Evolutionary conservation across 805 yeast genomes (phyloP), one percentile per base, ranked within the genome.

Genomic region (Torulaspora gathmanii): DNA sequence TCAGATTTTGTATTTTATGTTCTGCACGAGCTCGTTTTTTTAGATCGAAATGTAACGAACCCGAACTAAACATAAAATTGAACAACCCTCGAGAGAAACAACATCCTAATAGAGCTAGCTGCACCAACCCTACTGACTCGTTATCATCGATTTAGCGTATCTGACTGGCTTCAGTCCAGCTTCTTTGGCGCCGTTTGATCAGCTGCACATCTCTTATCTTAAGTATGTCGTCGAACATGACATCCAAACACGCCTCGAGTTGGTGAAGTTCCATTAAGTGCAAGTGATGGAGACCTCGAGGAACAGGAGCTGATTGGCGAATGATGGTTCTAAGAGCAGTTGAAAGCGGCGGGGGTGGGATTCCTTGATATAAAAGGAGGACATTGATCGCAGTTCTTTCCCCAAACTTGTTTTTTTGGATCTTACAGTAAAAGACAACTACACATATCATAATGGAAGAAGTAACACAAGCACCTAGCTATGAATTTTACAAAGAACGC

Each of bases 401-500:
- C 30, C 15, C 12, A 9, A 6, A 13, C 4, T 27, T 9, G 13
- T 9, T 17, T 7, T 7, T 15, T 17, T 29, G 9, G 26, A 13
- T 17, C 33, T 37, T 8, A n/a, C 34, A 27, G 17, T 20, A 23
- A 17, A 10, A 15, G n/a, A 40, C 22, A 25, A n/a, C 40, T 22
- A 15, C 13, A 37, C 26, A 27, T 12, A 29, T 7, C 17, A 42
- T 13, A 5, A 28, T 28, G 34, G 27, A 38, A 4, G 12, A 26
- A 20, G 27, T 28, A 31, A 15, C 34, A 20, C 41, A 38, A 2
- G 4, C 41, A 11, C 34, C 69, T 42, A 52, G 68, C 37, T 84
- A 72, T 72, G 78, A 79, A 49, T 80, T 71, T 60, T 76, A 75
- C 58, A 72, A 45, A 16, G 47, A 50, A 13, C 49, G 50, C 17